Conservation (phyloP, 1,284 basidiomycete species). For the Cryptococcus wingfieldii region DNA sequence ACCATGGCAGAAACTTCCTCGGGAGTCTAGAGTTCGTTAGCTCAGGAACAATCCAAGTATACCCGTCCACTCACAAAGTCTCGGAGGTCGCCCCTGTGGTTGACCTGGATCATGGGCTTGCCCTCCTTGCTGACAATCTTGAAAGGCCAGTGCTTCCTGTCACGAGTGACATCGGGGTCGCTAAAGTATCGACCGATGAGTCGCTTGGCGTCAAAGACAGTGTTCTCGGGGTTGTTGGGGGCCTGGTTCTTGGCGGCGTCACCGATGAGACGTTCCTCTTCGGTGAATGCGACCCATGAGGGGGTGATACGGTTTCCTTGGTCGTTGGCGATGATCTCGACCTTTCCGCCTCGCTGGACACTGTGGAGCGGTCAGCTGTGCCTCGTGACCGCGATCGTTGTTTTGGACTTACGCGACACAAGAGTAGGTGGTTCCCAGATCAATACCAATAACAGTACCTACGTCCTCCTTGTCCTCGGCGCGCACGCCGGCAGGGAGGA, state of each 20-base stretch:
- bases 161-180: conserved; percentile 59
- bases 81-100: conserved; percentile 88
- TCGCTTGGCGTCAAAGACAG: conserved; percentile 83
- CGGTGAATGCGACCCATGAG: conserved; percentile 86
- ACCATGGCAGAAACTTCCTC: conserved; percentile 77
- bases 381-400: neutral
- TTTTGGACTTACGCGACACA: conserved; percentile 53
- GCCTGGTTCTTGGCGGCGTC: conserved; percentile 61
- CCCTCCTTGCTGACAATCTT: conserved; percentile 72
- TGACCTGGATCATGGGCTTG: conserved; percentile 84
- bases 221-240: conserved; percentile 56
- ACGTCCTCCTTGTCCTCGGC: conserved; percentile 58
- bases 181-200: conserved; percentile 80
- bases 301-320: conserved; percentile 97
- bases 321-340: conserved; percentile 96
- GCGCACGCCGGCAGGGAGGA: conserved; percentile 41
- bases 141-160: conserved; percentile 95
- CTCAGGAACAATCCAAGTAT: neutral
- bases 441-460: conserved; percentile 81
- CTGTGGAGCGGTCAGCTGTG: conserved; percentile 48
- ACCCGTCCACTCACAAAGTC: conserved; percentile 50
- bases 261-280: conserved; percentile 79
- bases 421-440: conserved; percentile 58
- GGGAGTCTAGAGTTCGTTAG: conserved; percentile 32
- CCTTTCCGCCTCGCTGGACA: conserved; percentile 85